Evolutionary conservation across 148 eudicot genomes (phyloP).

Genomic region (Spergularia bocconei): DNA sequence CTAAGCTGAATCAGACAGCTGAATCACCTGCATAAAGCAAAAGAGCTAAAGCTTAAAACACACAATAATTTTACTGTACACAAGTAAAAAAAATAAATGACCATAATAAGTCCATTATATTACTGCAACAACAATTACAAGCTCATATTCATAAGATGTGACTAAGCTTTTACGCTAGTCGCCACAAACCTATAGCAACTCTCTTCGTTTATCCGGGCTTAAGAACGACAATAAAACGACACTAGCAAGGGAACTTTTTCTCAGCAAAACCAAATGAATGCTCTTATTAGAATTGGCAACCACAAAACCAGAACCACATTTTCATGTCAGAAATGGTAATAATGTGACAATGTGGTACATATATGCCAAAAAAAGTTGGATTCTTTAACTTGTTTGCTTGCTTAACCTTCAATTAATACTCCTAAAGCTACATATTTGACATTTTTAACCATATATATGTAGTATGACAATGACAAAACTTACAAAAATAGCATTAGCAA

Average conservation of each 20-base stretch:
- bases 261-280: too few relatives aligned
- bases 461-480: slow-evolving; percentile 21
- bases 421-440: too few relatives aligned
- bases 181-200: too few relatives aligned
- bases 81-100: not conserved
- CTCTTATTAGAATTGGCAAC: not conserved
- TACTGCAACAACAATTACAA: too few relatives aligned
- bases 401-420: not conserved
- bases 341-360: not conserved
- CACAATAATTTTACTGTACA: not conserved
- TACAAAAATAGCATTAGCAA: not conserved
- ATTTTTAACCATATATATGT: not conserved
- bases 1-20: slow-evolving; percentile 4
- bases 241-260: not conserved
- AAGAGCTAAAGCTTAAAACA: not conserved
- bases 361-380: slow-evolving; percentile 6
- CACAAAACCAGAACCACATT: not conserved
- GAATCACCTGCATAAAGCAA: slow-evolving; percentile 28
- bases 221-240: too few relatives aligned
- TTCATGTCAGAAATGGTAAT: not conserved
- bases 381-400: slow-evolving; percentile 1
- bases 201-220: too few relatives aligned
- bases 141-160: too few relatives aligned
- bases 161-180: too few relatives aligned
- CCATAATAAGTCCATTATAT: not conserved